Conservation (phyloP, 2,329 filamentous ascomycete species). For the Didymella sp. region DNA sequence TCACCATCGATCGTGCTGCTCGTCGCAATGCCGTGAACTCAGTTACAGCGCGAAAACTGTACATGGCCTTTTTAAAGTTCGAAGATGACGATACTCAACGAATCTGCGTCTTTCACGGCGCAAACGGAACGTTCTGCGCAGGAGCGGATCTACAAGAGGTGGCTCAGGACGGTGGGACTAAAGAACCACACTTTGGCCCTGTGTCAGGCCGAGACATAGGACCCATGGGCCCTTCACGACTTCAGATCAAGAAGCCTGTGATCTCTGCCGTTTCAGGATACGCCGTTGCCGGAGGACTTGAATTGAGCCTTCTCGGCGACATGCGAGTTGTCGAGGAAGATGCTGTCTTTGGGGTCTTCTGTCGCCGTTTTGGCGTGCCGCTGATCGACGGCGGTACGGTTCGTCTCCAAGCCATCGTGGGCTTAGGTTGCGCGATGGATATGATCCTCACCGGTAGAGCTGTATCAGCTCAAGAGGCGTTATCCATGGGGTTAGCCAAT, state of each 20-base stretch:
- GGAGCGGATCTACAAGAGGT: constrained; percentile 61
- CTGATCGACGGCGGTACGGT: constrained; percentile 63
- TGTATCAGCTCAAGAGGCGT: constrained; percentile 59
- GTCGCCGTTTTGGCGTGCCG: constrained; percentile 61
- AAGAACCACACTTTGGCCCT: constrained; percentile 36
- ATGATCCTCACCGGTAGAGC: constrained; percentile 64
- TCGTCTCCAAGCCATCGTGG: constrained; percentile 59
- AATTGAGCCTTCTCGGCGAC: constrained; percentile 62
- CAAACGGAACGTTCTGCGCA: constrained; percentile 59
- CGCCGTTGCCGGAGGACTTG: constrained; percentile 63
- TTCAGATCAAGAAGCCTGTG: constrained; percentile 60
- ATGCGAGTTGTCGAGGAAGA: constrained; percentile 62
- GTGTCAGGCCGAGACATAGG: constrained; percentile 52
- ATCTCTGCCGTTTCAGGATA: constrained; percentile 61
- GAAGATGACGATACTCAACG: constrained; percentile 60
- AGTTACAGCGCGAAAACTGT: constrained; percentile 57
- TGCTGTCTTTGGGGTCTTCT: constrained; percentile 64
- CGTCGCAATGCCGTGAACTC: constrained; percentile 62
- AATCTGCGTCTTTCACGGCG: constrained; percentile 60
- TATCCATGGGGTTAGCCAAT: constrained; percentile 61
- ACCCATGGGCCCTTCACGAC: constrained; percentile 61
- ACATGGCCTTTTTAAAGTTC: constrained; percentile 57
- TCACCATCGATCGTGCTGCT: constrained; percentile 61
- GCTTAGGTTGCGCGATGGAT: constrained; percentile 62
- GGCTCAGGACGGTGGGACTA: constrained; percentile 26